A percentile compares a stretch with the other conserved stretches of the same genome.
Conservation (phyloP, 176 grass and related monocot species). For the Cymbopogon citratus region DNA sequence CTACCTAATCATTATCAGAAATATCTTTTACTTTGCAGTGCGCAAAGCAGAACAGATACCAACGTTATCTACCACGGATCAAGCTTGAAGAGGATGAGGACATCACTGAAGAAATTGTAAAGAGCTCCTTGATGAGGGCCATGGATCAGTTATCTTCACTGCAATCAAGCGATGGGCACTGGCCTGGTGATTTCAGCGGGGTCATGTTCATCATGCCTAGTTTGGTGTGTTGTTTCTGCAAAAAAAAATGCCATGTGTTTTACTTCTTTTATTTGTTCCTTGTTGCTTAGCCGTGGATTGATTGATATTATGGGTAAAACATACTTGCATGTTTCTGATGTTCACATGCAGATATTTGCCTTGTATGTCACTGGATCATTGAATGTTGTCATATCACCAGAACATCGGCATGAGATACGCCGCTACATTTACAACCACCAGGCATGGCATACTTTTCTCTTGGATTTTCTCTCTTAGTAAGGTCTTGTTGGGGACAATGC, state of each 20-base stretch:
- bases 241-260: neutral
- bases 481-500: neutral
- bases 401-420: conserved; percentile 33
- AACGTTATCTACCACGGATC: neutral
- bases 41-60: neutral
- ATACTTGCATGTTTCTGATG: too few relatives aligned
- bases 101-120: conserved; percentile 6
- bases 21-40: neutral
- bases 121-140: conserved; percentile 32
- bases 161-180: conserved; percentile 44
- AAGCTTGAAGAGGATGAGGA: conserved; percentile 26
- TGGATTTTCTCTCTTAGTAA: neutral
- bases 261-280: neutral
- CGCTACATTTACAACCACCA: conserved; percentile 43
- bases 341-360: conserved; percentile 19
- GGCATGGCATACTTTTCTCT: neutral
- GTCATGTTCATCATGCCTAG: conserved; percentile 62
- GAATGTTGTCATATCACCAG: neutral
- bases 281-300: neutral
- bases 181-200: conserved; percentile 57
- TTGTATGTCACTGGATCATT: conserved; percentile 32
- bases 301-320: neutral
- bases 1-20: neutral
- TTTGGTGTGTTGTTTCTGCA: conserved; percentile 17
- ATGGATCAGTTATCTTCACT: conserved; percentile 33